Evolutionary conservation across 176 grass and related monocot species (phyloP).

Genomic region (Rhynchospora breviuscula): DNA sequence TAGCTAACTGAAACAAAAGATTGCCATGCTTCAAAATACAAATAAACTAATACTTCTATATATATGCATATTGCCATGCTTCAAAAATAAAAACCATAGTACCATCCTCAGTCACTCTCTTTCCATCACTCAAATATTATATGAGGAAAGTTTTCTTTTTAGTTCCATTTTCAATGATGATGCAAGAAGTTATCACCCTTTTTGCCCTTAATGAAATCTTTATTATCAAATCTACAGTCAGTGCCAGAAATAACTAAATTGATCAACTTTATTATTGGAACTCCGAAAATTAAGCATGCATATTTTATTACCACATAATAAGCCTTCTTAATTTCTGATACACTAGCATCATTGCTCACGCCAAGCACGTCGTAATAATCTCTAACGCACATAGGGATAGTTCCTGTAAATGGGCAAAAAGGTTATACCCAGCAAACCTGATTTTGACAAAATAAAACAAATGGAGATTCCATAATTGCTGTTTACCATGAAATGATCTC

Average conservation of each 20-base stretch:
- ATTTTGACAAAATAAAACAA: constrained; percentile 15
- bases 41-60: background rate
- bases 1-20: constrained; percentile 61
- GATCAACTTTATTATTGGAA: too few relatives aligned
- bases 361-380: constrained; percentile 92
- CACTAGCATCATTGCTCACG: constrained; percentile 47
- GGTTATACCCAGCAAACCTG: background rate
- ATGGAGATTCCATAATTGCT: background rate
- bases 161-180: background rate
- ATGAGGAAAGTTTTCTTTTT: background rate
- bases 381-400: constrained; percentile 43
- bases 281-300: background rate
- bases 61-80: background rate
- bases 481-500: constrained; percentile 22
- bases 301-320: constrained; percentile 81
- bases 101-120: background rate
- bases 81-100: background rate
- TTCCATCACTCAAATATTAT: background rate
- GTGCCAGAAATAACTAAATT: too few relatives aligned
- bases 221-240: background rate
- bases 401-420: constrained; percentile 46
- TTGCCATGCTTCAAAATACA: background rate
- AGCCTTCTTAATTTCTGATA: constrained; percentile 71
- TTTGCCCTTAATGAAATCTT: background rate
- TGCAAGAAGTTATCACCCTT: background rate